Base-by-base conservation (phyloP, 2,329 filamentous ascomycete genomes). In the Neofusicoccum kwambonambiense region DNA sequence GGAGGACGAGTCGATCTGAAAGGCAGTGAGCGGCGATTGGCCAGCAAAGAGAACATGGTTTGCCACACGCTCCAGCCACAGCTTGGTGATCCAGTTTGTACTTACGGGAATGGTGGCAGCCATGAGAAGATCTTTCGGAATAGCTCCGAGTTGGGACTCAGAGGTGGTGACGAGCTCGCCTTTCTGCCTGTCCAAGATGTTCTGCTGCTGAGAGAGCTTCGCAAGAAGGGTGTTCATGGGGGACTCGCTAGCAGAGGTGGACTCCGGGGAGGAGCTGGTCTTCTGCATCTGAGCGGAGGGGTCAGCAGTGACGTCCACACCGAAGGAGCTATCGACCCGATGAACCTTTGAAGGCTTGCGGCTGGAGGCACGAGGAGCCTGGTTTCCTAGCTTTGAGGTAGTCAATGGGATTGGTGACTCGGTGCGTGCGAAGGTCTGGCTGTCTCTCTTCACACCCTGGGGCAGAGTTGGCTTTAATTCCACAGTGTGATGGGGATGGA, bases 141-240 rank as follows among this genome's bases (percentile, higher is more conserved):
- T 31, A n/a, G 13, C 42, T 35, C 42, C 56, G 9, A 35, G n/a
- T 12, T 12, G 41, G 17, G 27, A 3, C 11, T 60, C 56, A 22
- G 56, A 13, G n/a, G 27, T 15, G 6, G 31, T 4, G 12, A 27
- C 51, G 7, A 64, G n/a, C 15, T 64, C 50, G 11, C 56, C 34
- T 34, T 39, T 50, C 52, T 58, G 62, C 51, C 44, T 64, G 34
- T 49, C 52, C 42, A 64, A 27, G 52, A 51, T 65, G 37, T 37
- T 56, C 27, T 65, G 63, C 50, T 92, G 89, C 75, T 93, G 88
- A n/a, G 87, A 86, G 54, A 94, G 83, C 73, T 89, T 90, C 64
- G 89, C 86, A 68, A 93, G 80, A 60, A 93, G 85, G 66, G 88
- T 88, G 71, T 95, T 91, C 67, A 76, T 73, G 60, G 74, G 70